These are phyloP conservation scores for Moricandia moricandioides DNA, from an alignment of 345 rosid genomes.

Conservation along the genomic window DNA sequence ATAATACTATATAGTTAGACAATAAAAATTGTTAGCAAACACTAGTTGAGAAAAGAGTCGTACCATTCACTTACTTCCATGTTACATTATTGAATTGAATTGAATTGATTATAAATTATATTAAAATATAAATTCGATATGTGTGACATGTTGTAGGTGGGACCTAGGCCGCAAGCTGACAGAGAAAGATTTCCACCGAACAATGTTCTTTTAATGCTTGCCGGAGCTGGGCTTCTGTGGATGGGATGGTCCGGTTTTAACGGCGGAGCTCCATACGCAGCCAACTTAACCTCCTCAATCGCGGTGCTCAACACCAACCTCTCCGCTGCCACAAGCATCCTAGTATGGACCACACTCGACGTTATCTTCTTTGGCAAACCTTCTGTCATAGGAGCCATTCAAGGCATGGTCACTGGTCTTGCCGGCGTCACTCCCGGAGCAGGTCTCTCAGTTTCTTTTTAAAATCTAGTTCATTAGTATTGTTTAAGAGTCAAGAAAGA, in stretches of 20 bases:
- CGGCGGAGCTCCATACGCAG: constrained; percentile 94
- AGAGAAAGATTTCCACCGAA: constrained; percentile 91
- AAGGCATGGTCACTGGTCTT: constrained; percentile 92
- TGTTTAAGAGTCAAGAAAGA: not conserved
- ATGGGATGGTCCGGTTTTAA: constrained; percentile 99
- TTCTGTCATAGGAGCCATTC: constrained; percentile 89
- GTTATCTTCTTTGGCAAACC: constrained; percentile 86
- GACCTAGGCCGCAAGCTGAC: constrained; percentile 75
- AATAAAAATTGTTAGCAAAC: not conserved
- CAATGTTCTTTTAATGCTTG: constrained; percentile 85
- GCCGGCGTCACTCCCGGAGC: constrained; percentile 94
- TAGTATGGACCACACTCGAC: constrained; percentile 84
- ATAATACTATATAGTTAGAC: not conserved
- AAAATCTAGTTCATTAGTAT: not conserved
- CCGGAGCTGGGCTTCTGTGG: constrained; percentile 93
- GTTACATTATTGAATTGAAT: not conserved
- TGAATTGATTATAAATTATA: not conserved
- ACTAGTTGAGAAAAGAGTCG: constrained; percentile 15
- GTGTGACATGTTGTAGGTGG: constrained; percentile 53
- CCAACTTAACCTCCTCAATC: constrained; percentile 61
- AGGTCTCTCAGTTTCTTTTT: constrained; percentile 37
- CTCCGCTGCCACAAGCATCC: constrained; percentile 87
- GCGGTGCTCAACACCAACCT: constrained; percentile 83
- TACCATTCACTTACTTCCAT: not conserved
- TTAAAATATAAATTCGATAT: not conserved